These are phyloP conservation scores for Populus euphratica DNA, from an alignment of 345 rosid species.

Conservation along the genomic window DNA sequence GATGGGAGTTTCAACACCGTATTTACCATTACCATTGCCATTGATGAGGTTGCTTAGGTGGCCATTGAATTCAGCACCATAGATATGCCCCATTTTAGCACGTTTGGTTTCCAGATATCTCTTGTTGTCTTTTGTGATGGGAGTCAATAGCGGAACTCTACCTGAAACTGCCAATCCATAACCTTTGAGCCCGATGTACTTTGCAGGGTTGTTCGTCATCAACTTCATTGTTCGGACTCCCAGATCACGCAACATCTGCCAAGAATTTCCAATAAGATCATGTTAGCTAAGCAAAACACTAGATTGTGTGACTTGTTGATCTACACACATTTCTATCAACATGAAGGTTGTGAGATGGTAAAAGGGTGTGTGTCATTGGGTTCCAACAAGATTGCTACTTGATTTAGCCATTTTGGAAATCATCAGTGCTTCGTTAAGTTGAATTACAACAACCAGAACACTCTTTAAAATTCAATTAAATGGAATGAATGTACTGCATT, in stretches of 20 bases:
- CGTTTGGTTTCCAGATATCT: slow-evolving; percentile 72
- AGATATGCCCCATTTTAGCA: slow-evolving; percentile 73
- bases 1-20: slow-evolving; percentile 4
- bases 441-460: neutral
- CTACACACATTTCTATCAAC: neutral
- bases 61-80: slow-evolving; percentile 44
- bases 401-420: no score
- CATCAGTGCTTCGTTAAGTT: neutral
- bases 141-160: slow-evolving; percentile 67
- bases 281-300: no score
- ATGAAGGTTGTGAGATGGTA: neutral
- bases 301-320: neutral
- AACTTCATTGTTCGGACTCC: slow-evolving; percentile 83
- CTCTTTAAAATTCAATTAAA: neutral
- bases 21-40: slow-evolving; percentile 12
- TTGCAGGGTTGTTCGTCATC: slow-evolving; percentile 90
- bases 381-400: neutral
- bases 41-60: slow-evolving; percentile 19
- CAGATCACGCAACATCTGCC: slow-evolving; percentile 67
- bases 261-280: neutral
- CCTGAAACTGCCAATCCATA: slow-evolving; percentile 65
- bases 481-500: neutral
- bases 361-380: neutral
- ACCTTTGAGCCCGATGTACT: slow-evolving; percentile 74
- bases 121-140: slow-evolving; percentile 65